Percentiles rank a stretch among this genome's conserved stretches.
Conservation (phyloP, 2,329 filamentous ascomycete species). For the Fusarium goolgardi region DNA sequence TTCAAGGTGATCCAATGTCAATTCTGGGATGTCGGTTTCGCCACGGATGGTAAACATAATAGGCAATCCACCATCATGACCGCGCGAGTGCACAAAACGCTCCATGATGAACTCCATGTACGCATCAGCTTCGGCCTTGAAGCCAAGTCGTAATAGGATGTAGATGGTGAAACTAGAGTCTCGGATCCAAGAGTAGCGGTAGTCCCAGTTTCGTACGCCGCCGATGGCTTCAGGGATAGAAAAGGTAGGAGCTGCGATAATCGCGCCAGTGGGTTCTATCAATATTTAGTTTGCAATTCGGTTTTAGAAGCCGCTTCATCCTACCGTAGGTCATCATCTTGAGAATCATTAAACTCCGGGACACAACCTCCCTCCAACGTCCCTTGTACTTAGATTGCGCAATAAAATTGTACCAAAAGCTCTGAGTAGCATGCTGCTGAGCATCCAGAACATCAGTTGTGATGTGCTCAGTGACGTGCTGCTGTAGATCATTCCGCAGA, state of each 20-base stretch:
- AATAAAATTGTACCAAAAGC: slow-evolving; percentile 81
- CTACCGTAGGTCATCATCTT: slow-evolving; percentile 77
- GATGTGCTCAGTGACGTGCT: slow-evolving; percentile 68
- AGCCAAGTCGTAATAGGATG: slow-evolving; percentile 79
- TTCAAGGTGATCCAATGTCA: slow-evolving; percentile 75
- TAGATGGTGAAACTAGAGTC: slow-evolving; percentile 84
- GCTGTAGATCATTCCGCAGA: slow-evolving; percentile 69
- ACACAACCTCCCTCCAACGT: slow-evolving; percentile 77
- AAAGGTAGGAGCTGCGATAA: slow-evolving; percentile 80
- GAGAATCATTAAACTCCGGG: slow-evolving; percentile 76
- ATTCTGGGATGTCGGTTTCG: slow-evolving; percentile 78
- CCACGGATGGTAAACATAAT: slow-evolving; percentile 87
- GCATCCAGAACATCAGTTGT: slow-evolving; percentile 68
- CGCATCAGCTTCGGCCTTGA: slow-evolving; percentile 78
- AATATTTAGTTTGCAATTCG: slow-evolving; percentile 5
- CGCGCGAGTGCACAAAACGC: slow-evolving; percentile 71
- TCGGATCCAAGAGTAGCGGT: slow-evolving; percentile 81
- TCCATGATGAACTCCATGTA: slow-evolving; percentile 84
- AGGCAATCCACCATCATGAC: slow-evolving; percentile 71
- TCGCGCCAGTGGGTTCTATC: slow-evolving; percentile 78
- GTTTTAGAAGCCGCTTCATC: background rate
- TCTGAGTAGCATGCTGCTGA: slow-evolving; percentile 76
- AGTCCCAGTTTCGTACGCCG: slow-evolving; percentile 75
- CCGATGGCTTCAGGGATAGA: slow-evolving; percentile 81
- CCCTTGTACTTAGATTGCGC: slow-evolving; percentile 76